Conservation (phyloP, 495 filamentous ascomycete species). For the Lentithecium fluviatile region DNA sequence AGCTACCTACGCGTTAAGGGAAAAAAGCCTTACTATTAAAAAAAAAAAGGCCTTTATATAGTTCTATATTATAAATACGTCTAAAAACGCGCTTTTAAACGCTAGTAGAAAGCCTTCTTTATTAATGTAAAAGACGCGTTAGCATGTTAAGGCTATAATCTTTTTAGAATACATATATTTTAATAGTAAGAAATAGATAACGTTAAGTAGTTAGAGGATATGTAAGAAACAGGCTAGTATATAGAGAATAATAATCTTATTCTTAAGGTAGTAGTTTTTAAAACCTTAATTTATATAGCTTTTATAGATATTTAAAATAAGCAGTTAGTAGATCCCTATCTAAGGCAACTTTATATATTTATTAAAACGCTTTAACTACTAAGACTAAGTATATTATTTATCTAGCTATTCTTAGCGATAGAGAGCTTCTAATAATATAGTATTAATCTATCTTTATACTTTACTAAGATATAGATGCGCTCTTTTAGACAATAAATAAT, state of each 20-base stretch:
- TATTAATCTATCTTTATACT: conserved; percentile 35
- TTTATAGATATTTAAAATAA: conserved; percentile 40
- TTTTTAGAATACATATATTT: too few relatives aligned
- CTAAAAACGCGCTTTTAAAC: too few relatives aligned
- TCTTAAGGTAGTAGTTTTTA: conserved; percentile 30
- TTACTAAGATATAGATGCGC: conserved; percentile 39
- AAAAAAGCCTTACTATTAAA: neutral
- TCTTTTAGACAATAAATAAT: conserved; percentile 39
- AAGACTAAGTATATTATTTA: conserved; percentile 24
- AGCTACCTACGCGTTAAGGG: neutral
- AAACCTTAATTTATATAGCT: conserved; percentile 35
- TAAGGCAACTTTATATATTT: conserved; percentile 12
- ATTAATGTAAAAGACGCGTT: too few relatives aligned
- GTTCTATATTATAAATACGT: too few relatives aligned
- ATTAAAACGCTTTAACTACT: conserved; percentile 20
- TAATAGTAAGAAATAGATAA: conserved; percentile 19
- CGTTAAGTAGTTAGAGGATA: conserved; percentile 16
- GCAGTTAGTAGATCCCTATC: conserved; percentile 31
- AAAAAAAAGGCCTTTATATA: neutral
- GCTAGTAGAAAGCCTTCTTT: too few relatives aligned
- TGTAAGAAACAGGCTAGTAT: conserved; percentile 20
- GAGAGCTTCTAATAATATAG: conserved; percentile 18
- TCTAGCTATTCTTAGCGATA: conserved; percentile 25
- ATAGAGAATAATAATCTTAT: conserved; percentile 39
- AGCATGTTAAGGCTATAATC: too few relatives aligned